These are phyloP conservation scores for Xylariaceae sp. DNA, from an alignment of 2,329 filamentous ascomycete species.

Conservation along the genomic window DNA sequence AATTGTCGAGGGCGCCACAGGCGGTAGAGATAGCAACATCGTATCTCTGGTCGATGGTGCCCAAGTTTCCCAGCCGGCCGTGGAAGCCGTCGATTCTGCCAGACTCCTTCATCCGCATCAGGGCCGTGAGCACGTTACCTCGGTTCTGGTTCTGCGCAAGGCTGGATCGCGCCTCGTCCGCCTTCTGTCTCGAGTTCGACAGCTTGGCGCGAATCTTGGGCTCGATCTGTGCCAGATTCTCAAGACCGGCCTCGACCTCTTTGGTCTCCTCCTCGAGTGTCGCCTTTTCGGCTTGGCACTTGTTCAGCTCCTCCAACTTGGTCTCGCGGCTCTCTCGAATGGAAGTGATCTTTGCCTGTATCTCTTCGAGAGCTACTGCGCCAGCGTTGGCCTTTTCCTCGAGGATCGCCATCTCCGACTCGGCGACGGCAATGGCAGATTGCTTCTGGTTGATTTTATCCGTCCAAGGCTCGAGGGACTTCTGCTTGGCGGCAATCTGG, in stretches of 20 bases:
- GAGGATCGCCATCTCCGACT: conserved; percentile 89
- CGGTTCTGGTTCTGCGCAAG: conserved; percentile 86
- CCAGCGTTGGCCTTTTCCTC: conserved; percentile 84
- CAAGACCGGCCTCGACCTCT: conserved; percentile 64
- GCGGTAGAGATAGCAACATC: conserved; percentile 98
- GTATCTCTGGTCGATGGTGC: conserved; percentile 87
- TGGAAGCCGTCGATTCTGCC: conserved; percentile 97
- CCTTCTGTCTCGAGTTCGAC: conserved; percentile 85
- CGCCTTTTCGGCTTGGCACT: conserved; percentile 64
- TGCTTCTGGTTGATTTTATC: conserved; percentile 96
- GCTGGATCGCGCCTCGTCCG: conserved; percentile 88
- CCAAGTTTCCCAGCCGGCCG: conserved; percentile 86
- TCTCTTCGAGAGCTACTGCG: conserved; percentile 73
- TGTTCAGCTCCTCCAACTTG: conserved; percentile 69
- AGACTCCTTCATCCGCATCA: conserved; percentile 93
- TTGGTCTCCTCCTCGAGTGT: conserved; percentile 67
- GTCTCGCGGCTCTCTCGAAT: conserved; percentile 64
- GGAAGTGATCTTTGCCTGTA: conserved; percentile 66
- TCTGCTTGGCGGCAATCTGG: conserved; percentile 85
- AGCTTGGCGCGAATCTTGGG: conserved; percentile 76
- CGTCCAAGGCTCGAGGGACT: conserved; percentile 90
- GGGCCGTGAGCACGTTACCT: conserved; percentile 80
- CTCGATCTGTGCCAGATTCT: conserved; percentile 67
- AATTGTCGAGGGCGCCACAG: conserved; percentile 84
- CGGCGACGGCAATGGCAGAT: conserved; percentile 85